Base-by-base conservation (phyloP, 345 rosid species). In the Populus simonii region DNA sequence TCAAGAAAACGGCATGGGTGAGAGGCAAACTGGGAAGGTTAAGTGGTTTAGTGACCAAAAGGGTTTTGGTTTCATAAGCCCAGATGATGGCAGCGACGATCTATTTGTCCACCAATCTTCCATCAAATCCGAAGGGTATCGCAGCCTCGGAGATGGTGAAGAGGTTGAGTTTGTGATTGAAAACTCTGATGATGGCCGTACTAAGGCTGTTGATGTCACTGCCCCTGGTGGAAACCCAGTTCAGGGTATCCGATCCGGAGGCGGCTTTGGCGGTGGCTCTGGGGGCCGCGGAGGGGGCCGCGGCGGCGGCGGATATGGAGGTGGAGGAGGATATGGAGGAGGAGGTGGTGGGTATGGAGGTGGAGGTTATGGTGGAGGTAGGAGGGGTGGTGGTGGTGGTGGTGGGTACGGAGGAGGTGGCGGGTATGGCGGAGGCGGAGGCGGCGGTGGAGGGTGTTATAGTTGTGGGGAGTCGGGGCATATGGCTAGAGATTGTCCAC, bases 191-290 rank as follows among this genome's bases (percentile, higher is more conserved):
- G 76, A 80, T 31, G 76, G 85, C 63, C 92, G 98, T 10, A 82
- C 93, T 31, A 93, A 95, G 88, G 97, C 98, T 2, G 86, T 90
- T 0, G 94, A 93, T 2, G 97, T 95, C 13, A 84, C 93, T 15
- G 98, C 94, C 1, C 99, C 98, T 16, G 78, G 74, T 16, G 97
- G 97, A 0, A 63, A 45, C 22, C 76, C 90, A 0, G 97, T 90
- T 8, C 89, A 82, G 76, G 93, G 90, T 36, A 76, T 76, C 38
- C 78, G 23, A 13, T 81, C 92, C 33, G 49, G 75, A 0, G 88
- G 89, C 0, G 88, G 89, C 0, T 79, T 79, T 0, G 72, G 80
- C 0, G 78, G 83, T 0, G 82, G 87, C 47, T 43, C 47, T 0
- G 86, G 85, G 0, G 79, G 87, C 1, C 75, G 82, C 2, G 73